Evolutionary conservation across 129 eudicot species (phyloP).

Genomic region (Artemisia argyi): DNA sequence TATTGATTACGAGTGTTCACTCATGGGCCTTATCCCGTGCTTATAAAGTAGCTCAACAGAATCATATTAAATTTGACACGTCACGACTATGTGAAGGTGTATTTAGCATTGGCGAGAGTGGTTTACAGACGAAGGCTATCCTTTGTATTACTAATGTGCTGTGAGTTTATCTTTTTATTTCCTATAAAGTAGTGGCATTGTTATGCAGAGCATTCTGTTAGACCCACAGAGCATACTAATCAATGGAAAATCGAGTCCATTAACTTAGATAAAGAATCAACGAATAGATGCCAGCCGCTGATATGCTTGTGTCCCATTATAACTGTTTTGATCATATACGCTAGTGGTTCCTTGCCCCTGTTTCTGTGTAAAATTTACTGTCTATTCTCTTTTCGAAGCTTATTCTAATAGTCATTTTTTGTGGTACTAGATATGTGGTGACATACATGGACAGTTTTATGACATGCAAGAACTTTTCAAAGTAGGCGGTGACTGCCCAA

Average conservation of each 20-base stretch:
- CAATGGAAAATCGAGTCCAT: background rate
- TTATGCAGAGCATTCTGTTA: background rate
- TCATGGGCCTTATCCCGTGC: no score
- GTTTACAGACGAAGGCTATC: background rate
- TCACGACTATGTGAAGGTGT: no score
- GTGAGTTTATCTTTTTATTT: background rate
- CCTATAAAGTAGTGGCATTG: background rate
- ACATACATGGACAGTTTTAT: conserved; percentile 94
- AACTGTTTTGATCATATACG: conserved; percentile 4
- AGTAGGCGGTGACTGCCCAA: conserved; percentile 98
- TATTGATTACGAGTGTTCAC: no score
- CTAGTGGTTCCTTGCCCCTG: conserved; percentile 5
- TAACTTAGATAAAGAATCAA: background rate
- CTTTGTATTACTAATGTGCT: background rate
- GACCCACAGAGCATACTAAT: background rate
- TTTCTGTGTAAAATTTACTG: background rate
- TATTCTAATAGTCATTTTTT: conserved; percentile 16
- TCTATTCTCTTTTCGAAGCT: background rate
- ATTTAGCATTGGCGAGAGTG: no score
- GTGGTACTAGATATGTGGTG: conserved; percentile 75
- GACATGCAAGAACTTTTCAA: conserved; percentile 93
- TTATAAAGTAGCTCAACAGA: no score
- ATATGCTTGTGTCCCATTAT: background rate
- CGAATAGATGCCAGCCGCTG: background rate
- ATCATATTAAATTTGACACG: no score